Conservation (phyloP, 2,329 filamentous ascomycete genomes). For the Venturia asperata region DNA sequence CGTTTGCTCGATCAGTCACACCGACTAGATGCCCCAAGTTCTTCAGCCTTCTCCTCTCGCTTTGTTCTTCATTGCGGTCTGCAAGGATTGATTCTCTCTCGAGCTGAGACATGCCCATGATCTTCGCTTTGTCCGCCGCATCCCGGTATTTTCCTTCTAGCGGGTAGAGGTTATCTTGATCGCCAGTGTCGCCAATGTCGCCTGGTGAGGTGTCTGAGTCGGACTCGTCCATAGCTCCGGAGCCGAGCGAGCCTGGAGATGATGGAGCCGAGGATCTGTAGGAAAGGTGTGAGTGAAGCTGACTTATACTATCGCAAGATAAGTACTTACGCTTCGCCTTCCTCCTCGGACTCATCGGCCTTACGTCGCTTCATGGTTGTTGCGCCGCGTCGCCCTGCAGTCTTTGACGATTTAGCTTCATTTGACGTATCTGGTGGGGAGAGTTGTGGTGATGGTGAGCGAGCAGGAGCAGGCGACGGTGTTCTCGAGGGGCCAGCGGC, state of each 20-base stretch:
- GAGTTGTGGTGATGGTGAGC: slow-evolving; percentile 23
- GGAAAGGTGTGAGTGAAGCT: slow-evolving; percentile 19
- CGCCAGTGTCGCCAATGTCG: slow-evolving; percentile 45
- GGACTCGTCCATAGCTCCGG: slow-evolving; percentile 78
- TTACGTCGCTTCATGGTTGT: slow-evolving; percentile 43
- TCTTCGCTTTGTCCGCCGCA: slow-evolving; percentile 49
- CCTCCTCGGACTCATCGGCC: slow-evolving; percentile 60
- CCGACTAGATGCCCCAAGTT: slow-evolving; percentile 65
- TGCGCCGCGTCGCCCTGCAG: slow-evolving; percentile 35
- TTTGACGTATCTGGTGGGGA: slow-evolving; percentile 9
- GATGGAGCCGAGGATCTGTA: slow-evolving; percentile 60
- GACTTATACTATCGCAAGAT: slow-evolving; percentile 18
- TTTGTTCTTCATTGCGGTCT: slow-evolving; percentile 75
- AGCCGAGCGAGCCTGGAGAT: slow-evolving; percentile 69
- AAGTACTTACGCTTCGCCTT: slow-evolving; percentile 72
- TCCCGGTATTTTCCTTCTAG: slow-evolving; percentile 75
- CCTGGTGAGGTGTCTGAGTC: slow-evolving; percentile 46
- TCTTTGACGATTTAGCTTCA: slow-evolving; percentile 13
- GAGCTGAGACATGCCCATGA: slow-evolving; percentile 82
- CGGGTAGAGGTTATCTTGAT: slow-evolving; percentile 64
- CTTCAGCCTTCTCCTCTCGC: slow-evolving; percentile 73
- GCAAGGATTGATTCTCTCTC: slow-evolving; percentile 86
- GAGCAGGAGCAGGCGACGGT: slow-evolving; percentile 43
- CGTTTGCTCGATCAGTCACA: slow-evolving; percentile 44
- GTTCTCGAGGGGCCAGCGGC: slow-evolving; percentile 51